These are phyloP conservation scores for Mrakia blollopis DNA, from an alignment of 768 basidiomycete species.

Conservation along the genomic window DNA sequence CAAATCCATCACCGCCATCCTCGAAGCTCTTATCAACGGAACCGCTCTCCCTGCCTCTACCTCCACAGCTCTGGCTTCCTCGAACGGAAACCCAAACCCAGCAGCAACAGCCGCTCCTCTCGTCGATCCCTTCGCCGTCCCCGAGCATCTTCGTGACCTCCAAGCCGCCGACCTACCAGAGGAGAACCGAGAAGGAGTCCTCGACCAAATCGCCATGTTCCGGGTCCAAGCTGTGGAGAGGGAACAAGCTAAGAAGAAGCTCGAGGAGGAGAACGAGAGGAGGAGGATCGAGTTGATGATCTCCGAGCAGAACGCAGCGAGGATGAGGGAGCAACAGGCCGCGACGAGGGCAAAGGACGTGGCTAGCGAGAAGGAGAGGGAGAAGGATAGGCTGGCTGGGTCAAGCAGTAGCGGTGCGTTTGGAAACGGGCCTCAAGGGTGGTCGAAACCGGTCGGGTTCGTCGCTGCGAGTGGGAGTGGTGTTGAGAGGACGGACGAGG, in stretches of 20 bases:
- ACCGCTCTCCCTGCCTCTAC: slow-evolving; percentile 36
- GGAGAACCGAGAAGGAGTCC: slow-evolving; percentile 81
- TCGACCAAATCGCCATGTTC: slow-evolving; percentile 94
- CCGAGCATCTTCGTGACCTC: slow-evolving; percentile 93
- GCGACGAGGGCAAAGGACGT: background rate
- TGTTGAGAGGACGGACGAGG: slow-evolving; percentile 70
- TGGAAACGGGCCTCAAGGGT: slow-evolving; percentile 68
- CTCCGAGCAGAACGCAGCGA: background rate
- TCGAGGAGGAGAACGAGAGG: slow-evolving; percentile 76
- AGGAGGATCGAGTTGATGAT: slow-evolving; percentile 29
- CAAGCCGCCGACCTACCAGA: slow-evolving; percentile 96
- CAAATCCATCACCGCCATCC: slow-evolving; percentile 42
- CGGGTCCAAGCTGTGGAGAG: slow-evolving; percentile 44
- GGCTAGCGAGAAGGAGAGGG: slow-evolving; percentile 38
- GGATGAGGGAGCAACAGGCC: slow-evolving; percentile 6
- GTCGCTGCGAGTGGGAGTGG: slow-evolving; percentile 55
- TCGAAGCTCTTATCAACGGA: slow-evolving; percentile 33
- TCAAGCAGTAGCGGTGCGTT: slow-evolving; percentile 55
- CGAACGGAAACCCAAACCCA: background rate
- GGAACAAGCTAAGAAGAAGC: slow-evolving; percentile 84
- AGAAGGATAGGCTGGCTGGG: slow-evolving; percentile 40
- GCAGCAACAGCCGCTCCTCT: background rate
- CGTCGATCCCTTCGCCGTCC: slow-evolving; percentile 51
- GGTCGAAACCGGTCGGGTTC: slow-evolving; percentile 74
- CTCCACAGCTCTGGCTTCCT: slow-evolving; percentile 55